Percentiles rank a stretch among this genome's conserved stretches.
Conservation (phyloP, 768 basidiomycete species). For the Gelatoporia subvermispora region DNA sequence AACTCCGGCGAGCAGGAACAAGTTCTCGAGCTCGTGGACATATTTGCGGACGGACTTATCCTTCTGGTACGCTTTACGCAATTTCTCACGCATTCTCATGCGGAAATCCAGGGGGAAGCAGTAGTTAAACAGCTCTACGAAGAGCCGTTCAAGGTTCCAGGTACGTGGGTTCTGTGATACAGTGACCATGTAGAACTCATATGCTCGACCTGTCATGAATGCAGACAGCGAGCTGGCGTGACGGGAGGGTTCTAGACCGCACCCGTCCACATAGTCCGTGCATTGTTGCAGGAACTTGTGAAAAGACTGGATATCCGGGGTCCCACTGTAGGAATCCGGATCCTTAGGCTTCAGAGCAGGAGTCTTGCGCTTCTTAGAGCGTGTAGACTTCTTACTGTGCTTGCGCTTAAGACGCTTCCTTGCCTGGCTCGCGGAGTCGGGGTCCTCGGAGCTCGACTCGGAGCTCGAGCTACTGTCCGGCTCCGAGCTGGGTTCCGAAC, state of each 20-base stretch:
- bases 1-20: slow-evolving; percentile 5
- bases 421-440: background rate
- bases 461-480: background rate
- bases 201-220: slow-evolving; percentile 12
- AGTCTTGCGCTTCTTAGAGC: background rate
- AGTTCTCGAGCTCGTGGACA: slow-evolving; percentile 6
- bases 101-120: slow-evolving; percentile 14
- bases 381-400: background rate
- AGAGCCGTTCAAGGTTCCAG: slow-evolving; percentile 12
- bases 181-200: slow-evolving; percentile 19
- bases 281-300: slow-evolving; percentile 7
- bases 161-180: slow-evolving; percentile 3
- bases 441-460: background rate
- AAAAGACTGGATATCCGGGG: slow-evolving; percentile 2
- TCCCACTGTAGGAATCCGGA: slow-evolving; percentile 4
- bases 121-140: slow-evolving; percentile 12
- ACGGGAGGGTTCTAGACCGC: background rate
- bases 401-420: background rate
- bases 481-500: background rate
- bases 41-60: slow-evolving; percentile 3
- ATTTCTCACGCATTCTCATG: background rate
- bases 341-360: slow-evolving; percentile 6
- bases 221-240: background rate
- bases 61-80: background rate
- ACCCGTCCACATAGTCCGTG: slow-evolving; percentile 2